Evolutionary conservation across 306 rosid species (phyloP).

Genomic region (Fagus sylvatica): DNA sequence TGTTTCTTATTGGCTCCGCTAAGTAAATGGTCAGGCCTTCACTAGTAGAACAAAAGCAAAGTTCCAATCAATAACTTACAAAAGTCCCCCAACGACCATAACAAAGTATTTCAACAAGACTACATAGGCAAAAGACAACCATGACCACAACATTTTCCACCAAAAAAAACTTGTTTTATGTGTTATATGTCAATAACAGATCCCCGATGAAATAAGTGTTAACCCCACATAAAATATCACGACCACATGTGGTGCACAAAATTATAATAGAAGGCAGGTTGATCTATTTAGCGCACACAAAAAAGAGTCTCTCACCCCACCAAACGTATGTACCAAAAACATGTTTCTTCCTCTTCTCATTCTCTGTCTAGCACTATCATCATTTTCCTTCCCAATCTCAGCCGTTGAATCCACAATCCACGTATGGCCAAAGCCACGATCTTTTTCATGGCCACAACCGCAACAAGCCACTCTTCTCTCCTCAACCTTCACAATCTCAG

Average conservation of each 20-base stretch:
- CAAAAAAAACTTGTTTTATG: too few species aligned
- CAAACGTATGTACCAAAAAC: too few species aligned
- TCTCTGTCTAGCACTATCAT: background rate
- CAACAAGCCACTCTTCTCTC: constrained; percentile 50
- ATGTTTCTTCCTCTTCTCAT: background rate
- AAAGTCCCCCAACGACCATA: too few species aligned
- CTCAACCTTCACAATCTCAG: constrained; percentile 56
- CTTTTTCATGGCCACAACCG: constrained; percentile 62
- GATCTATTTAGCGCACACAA: too few species aligned
- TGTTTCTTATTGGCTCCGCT: background rate
- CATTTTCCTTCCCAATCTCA: background rate
- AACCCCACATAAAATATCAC: too few species aligned
- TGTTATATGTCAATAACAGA: too few species aligned
- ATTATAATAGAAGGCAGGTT: too few species aligned
- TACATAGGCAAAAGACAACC: background rate
- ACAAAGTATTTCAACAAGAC: too few species aligned
- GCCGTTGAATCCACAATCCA: constrained; percentile 25
- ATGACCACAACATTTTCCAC: background rate
- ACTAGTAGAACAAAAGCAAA: background rate
- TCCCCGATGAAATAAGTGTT: too few species aligned
- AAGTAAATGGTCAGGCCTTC: background rate
- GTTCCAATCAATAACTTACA: background rate
- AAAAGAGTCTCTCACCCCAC: too few species aligned
- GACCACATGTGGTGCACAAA: too few species aligned
- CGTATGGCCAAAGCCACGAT: constrained; percentile 78